Base-by-base conservation (phyloP, 495 filamentous ascomycete genomes). In the Hyaloscypha finlandica region DNA sequence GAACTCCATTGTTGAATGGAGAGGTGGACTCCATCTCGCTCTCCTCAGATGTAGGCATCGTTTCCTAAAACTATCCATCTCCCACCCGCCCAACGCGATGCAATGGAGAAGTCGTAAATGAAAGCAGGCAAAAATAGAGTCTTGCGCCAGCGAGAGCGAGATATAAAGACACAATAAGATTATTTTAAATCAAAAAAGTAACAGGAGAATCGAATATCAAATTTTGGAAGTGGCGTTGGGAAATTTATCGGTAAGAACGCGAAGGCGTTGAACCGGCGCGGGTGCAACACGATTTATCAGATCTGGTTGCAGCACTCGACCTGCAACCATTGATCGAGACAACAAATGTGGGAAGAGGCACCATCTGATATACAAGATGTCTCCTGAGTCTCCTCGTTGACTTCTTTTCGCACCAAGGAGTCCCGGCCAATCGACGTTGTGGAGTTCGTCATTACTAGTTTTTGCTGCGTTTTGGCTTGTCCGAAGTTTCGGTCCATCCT, bases 1-100 rank as follows among this genome's bases (percentile, higher is more conserved):
- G 22, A 56, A 6, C 8, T 56, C 53, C 19, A 29, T 9, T 32
- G 53, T 56, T 14, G 53, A 56, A 32, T 56, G 53, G 20, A 56
- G 53, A 56, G 53, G 53, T 4, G 53, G 53, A 25, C 22, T 29
- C 53, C 53, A 56, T 56, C 53, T 56, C 53, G 30, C 20, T 22
- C 53, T 8, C 53, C 16, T 56, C 22, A 22, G 20, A 29, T 11
- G 53, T 16, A 29, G 8, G 8, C 53, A 56, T 56, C 6, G 9
- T 56, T 30, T 25, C 53, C 30, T 12, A 30, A 30, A 32, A 14
- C 22, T 48, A 11, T 48, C 42, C 42, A 48, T 48, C 16, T 48
- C 16, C 16, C 42, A 11, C 4, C 8, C 42, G 42, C 42, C 16
- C 8, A 48, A 19, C 42, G 42, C 6, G 35, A 48, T 48, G 42